Base-by-base conservation (phyloP, 371 early-diverging fungal species). In the Dichotomocladium elegans region DNA sequence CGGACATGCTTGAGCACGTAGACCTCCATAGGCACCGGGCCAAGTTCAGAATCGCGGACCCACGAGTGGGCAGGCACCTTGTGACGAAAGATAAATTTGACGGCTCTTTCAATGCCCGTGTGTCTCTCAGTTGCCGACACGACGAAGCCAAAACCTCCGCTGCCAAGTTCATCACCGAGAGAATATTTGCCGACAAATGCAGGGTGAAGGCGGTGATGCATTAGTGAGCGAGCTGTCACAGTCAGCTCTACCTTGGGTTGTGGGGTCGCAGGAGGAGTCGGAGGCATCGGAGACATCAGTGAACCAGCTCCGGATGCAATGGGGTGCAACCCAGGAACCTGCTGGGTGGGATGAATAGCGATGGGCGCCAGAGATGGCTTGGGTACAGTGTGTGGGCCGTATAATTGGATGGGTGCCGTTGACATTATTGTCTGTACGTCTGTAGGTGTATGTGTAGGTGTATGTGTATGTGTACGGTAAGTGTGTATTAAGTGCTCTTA, bases 71-170 rank as follows among this genome's bases (percentile, higher is more conserved):
- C 58, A 17, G 88, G 85, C 4, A 92, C 75, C 56, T 80, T 82
- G 41, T 79, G 63, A 51, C 80, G 78, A 57, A 83, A 73, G 48
- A 92, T 88, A 57, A 91, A 87, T 63, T 92, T 92, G 58, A 90
- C 89, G 6, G 93, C 93, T 24, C 88, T 81, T 53, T 86, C 85
- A 24, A 70, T 63, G 4, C 72, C 66, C 30, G 73, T 76, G 25
- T 63, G 41, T n/a, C 63, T 61, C 41, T 87, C 79, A n/a, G 69
- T 63, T 12, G 85, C 86, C 5, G 83, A 70, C 21, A 86, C 70
- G 2, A 89, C 91, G 61, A 88, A 88, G 22, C 92, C 92, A 61
- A 87, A 90, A 4, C 89, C 92, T 44, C 92, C 92, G 27, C 77
- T 81, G 17, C 91, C 91, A 11, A 92, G 82, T 60, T 86, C 86